Conservation (phyloP, 768 basidiomycete genomes). For the Phaffia tasmanica region DNA sequence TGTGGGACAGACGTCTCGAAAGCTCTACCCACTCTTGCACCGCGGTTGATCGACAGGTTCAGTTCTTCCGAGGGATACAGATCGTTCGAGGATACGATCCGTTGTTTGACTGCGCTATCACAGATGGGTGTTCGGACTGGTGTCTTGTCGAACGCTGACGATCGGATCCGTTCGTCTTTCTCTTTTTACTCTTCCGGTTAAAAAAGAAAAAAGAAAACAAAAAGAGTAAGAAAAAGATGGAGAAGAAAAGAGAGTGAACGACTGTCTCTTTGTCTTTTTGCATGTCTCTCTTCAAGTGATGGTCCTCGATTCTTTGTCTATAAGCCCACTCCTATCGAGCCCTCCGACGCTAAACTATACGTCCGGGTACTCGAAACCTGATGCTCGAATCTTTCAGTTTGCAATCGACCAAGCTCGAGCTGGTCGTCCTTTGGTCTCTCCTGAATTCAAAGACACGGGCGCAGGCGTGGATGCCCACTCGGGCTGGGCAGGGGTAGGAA, state of each 20-base stretch:
- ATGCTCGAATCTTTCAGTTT: not conserved
- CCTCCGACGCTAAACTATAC: conserved; percentile 18
- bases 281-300: not conserved
- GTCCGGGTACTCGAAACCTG: conserved; percentile 19
- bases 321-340: conserved; percentile 13
- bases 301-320: conserved; percentile 11
- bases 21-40: not conserved
- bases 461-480: too few relatives aligned
- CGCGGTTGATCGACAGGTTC: conserved; percentile 8
- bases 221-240: too few relatives aligned
- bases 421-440: not conserved
- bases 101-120: conserved; percentile 1
- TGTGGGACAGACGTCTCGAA: not conserved
- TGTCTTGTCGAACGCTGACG: conserved; percentile 21
- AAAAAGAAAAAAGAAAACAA: too few relatives aligned
- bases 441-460: too few relatives aligned
- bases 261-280: not conserved
- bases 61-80: conserved; percentile 14
- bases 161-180: conserved; percentile 15
- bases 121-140: conserved; percentile 10
- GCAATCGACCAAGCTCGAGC: not conserved
- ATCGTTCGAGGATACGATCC: conserved; percentile 12
- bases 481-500: too few relatives aligned
- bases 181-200: not conserved
- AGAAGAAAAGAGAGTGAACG: too few relatives aligned